Conservation (phyloP, 2,329 filamentous ascomycete species). For the Parascedosporium putredinis region DNA sequence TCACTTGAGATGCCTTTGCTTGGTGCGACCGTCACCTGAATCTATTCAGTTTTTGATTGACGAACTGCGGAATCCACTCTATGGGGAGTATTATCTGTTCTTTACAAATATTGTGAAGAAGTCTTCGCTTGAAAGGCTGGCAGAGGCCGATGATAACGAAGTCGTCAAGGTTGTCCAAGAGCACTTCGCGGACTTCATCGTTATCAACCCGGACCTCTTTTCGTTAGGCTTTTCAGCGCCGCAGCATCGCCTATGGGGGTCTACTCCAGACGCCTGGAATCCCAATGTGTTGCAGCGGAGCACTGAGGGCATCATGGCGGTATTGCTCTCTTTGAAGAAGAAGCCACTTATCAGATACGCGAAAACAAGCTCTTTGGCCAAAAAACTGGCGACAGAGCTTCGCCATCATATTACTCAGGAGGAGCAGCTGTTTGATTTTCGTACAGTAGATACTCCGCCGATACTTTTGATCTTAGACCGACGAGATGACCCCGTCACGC, state of each 20-base stretch:
- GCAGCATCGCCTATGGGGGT: constrained; percentile 68
- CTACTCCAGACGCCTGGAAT: constrained; percentile 80
- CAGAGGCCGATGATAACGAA: constrained; percentile 95
- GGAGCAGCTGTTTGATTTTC: constrained; percentile 92
- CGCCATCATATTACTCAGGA: constrained; percentile 91
- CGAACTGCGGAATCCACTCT: constrained; percentile 90
- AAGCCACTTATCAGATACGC: constrained; percentile 90
- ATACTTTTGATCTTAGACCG: constrained; percentile 85
- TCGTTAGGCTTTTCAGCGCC: constrained; percentile 66
- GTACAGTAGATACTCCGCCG: constrained; percentile 86
- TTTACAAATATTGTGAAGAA: constrained; percentile 98
- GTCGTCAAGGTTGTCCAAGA: constrained; percentile 91
- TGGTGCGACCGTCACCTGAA: constrained; percentile 82
- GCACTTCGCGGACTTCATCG: constrained; percentile 91
- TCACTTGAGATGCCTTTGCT: constrained; percentile 85
- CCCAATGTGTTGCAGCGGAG: constrained; percentile 76
- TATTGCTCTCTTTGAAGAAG: constrained; percentile 87
- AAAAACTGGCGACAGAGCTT: constrained; percentile 87
- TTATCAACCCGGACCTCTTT: constrained; percentile 90
- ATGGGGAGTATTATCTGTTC: constrained; percentile 94
- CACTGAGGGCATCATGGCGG: constrained; percentile 75
- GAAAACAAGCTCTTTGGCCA: constrained; percentile 79
- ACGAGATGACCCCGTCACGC: constrained; percentile 88
- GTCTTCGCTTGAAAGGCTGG: constrained; percentile 83
- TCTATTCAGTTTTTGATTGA: constrained; percentile 92